Conservation (phyloP, 2,329 filamentous ascomycete species). For the Shiraia bambusicola region DNA sequence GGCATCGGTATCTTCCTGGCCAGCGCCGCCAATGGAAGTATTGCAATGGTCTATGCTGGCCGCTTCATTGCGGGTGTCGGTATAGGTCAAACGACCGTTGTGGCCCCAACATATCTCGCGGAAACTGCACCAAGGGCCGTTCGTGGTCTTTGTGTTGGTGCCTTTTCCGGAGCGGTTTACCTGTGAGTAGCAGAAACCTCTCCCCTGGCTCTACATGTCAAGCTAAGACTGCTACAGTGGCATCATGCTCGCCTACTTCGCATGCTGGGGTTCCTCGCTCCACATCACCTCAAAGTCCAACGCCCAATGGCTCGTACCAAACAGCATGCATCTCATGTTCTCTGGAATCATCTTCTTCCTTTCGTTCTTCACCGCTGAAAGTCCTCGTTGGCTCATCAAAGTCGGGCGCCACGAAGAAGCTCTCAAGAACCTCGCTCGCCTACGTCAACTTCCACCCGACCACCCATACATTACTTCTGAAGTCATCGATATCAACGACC, state of each 20-base stretch:
- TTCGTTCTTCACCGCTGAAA: conserved; percentile 69
- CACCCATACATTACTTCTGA: conserved; percentile 64
- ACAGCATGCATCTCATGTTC: conserved; percentile 76
- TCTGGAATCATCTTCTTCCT: conserved; percentile 69
- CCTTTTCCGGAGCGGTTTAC: conserved; percentile 72
- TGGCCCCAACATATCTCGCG: conserved; percentile 71
- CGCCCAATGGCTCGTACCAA: conserved; percentile 63
- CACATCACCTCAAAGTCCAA: conserved; percentile 52
- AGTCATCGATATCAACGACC: conserved; percentile 63
- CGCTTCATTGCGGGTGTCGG: conserved; percentile 67
- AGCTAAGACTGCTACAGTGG: conserved; percentile 45
- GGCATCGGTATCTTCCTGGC: conserved; percentile 47
- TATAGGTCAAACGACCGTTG: conserved; percentile 67
- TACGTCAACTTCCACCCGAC: conserved; percentile 62
- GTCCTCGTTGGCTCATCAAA: conserved; percentile 71
- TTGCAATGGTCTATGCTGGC: conserved; percentile 61
- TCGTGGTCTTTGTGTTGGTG: conserved; percentile 71
- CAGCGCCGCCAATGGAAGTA: conserved; percentile 36
- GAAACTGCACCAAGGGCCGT: conserved; percentile 70
- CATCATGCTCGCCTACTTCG: conserved; percentile 78
- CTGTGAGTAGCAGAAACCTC: conserved; percentile 41
- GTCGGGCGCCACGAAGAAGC: conserved; percentile 62
- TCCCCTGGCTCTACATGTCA: background rate
- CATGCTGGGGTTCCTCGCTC: conserved; percentile 58
- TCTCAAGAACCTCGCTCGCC: conserved; percentile 54